Conservation (phyloP, 805 yeast genomes). For the Millerago galiae region DNA sequence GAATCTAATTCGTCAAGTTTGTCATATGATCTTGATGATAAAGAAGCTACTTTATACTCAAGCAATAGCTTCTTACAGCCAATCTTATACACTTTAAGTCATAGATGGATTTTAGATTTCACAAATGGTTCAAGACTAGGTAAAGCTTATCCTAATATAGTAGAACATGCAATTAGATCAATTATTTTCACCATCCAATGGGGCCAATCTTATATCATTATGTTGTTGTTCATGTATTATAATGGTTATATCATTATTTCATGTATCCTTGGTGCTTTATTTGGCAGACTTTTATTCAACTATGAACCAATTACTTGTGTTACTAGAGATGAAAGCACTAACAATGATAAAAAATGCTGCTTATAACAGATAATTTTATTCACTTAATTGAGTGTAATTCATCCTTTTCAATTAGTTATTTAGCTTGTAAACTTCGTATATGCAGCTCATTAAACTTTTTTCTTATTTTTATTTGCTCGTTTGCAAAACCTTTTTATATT, state of each 20-base stretch:
- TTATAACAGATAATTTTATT: constrained; percentile 21
- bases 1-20: neutral
- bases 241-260: constrained; percentile 62
- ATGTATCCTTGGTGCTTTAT: constrained; percentile 54
- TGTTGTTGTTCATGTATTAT: constrained; percentile 71
- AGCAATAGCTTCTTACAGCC: constrained; percentile 17
- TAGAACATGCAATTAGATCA: constrained; percentile 48
- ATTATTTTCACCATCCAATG: constrained; percentile 50
- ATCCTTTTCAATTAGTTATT: too few species aligned
- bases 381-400: too few species aligned
- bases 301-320: constrained; percentile 34
- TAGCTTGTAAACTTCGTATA: too few species aligned
- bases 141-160: constrained; percentile 32
- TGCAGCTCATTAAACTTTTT: too few species aligned
- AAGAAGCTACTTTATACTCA: constrained; percentile 12
- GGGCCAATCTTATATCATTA: constrained; percentile 58
- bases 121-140: constrained; percentile 10
- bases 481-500: too few species aligned
- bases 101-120: constrained; percentile 23
- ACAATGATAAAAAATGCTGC: constrained; percentile 29
- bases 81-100: constrained; percentile 21
- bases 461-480: too few species aligned
- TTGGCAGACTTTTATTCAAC: constrained; percentile 51
- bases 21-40: constrained; percentile 4
- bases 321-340: constrained; percentile 22